These are phyloP conservation scores for Epichloe scottii DNA, from an alignment of 2,329 filamentous ascomycete genomes.

Conservation along the genomic window DNA sequence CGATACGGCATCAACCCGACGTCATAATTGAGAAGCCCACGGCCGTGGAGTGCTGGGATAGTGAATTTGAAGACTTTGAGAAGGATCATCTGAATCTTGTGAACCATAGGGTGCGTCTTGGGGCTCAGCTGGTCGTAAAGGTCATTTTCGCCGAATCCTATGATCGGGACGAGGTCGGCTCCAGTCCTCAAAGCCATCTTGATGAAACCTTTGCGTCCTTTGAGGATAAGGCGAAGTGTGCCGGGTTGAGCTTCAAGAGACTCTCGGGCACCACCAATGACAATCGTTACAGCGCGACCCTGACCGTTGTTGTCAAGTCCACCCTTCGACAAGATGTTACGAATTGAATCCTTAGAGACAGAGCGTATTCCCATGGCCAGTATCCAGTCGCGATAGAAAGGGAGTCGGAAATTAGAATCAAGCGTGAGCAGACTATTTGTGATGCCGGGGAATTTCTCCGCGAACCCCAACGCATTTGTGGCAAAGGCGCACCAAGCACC, in stretches of 20 bases:
- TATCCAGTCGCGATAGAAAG: slow-evolving; percentile 90
- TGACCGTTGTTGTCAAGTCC: slow-evolving; percentile 69
- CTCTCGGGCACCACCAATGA: slow-evolving; percentile 84
- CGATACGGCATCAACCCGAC: slow-evolving; percentile 93
- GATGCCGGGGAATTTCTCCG: slow-evolving; percentile 81
- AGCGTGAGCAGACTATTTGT: slow-evolving; percentile 87
- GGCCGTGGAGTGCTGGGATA: slow-evolving; percentile 75
- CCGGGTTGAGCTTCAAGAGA: slow-evolving; percentile 79
- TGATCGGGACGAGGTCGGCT: slow-evolving; percentile 85
- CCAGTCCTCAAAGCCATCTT: slow-evolving; percentile 85
- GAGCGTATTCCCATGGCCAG: slow-evolving; percentile 76
- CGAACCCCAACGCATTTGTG: slow-evolving; percentile 81
- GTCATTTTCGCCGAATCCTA: slow-evolving; percentile 92
- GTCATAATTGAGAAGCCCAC: slow-evolving; percentile 95
- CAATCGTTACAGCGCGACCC: slow-evolving; percentile 93
- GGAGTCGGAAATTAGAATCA: slow-evolving; percentile 91
- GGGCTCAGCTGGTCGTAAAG: slow-evolving; percentile 83
- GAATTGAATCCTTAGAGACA: slow-evolving; percentile 83
- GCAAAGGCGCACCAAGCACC: slow-evolving; percentile 89
- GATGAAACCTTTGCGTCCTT: slow-evolving; percentile 80
- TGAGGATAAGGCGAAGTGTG: slow-evolving; percentile 63
- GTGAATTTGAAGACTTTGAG: slow-evolving; percentile 88
- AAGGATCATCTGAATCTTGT: slow-evolving; percentile 69
- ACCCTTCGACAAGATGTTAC: slow-evolving; percentile 73
- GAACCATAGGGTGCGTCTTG: slow-evolving; percentile 63